Evolutionary conservation across 192 early-diverging fungal species (phyloP).

Genomic region (Entrophospora sp.): DNA sequence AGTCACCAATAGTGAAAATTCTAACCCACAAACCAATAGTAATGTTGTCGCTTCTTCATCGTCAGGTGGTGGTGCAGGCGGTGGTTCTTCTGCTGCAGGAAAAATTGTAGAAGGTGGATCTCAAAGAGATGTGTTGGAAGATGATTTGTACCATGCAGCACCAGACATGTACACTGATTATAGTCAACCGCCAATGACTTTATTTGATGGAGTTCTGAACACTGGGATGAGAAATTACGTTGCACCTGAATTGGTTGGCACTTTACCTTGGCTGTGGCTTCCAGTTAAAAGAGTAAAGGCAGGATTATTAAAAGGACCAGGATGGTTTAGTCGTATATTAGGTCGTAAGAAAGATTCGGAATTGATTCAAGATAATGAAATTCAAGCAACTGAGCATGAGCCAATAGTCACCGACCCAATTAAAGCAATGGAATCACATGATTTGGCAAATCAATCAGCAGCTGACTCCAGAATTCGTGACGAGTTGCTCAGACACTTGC

Average conservation of each 20-base stretch:
- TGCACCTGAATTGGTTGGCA: slow-evolving; percentile 56
- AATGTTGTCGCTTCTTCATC: too few species aligned
- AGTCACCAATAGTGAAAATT: too few species aligned
- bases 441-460: background rate
- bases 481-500: background rate
- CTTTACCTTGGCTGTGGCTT: slow-evolving; percentile 63
- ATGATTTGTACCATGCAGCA: slow-evolving; percentile 53
- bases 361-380: background rate
- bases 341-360: background rate
- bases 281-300: slow-evolving; percentile 41
- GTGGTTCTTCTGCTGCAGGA: background rate
- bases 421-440: background rate
- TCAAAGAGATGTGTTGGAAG: slow-evolving; percentile 38
- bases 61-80: background rate
- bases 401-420: too few species aligned
- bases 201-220: slow-evolving; percentile 62
- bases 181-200: slow-evolving; percentile 59
- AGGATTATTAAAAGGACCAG: background rate
- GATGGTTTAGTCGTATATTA: slow-evolving; percentile 1
- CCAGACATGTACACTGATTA: slow-evolving; percentile 64
- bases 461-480: background rate
- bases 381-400: background rate
- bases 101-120: slow-evolving; percentile 7
- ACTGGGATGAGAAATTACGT: slow-evolving; percentile 58
- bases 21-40: too few species aligned